Evolutionary conservation across 345 rosid species (phyloP).

Genomic region (Populus pruinosa): DNA sequence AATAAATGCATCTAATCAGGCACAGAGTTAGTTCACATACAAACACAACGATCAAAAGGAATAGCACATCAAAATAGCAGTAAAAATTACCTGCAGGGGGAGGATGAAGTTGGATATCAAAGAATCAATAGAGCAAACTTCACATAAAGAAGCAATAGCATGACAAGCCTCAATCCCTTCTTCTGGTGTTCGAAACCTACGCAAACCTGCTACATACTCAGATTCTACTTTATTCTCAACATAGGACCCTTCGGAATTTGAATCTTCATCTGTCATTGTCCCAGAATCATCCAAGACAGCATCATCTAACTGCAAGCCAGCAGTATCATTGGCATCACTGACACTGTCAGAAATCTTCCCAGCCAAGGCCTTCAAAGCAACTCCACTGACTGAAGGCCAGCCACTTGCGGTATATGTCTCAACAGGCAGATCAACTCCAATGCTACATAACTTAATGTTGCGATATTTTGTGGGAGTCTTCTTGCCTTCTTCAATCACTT

Average conservation of each 20-base stretch:
- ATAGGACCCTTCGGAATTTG: constrained; percentile 16
- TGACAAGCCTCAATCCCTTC: constrained; percentile 82
- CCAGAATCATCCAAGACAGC: constrained; percentile 22
- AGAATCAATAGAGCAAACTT: constrained; percentile 85
- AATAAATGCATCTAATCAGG: not conserved
- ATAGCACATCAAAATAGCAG: not conserved
- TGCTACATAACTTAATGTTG: constrained; percentile 50
- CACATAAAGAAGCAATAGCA: constrained; percentile 89
- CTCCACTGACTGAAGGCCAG: constrained; percentile 85
- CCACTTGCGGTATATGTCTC: constrained; percentile 72
- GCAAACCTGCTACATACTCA: constrained; percentile 50
- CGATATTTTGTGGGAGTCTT: constrained; percentile 66
- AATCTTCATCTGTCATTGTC: constrained; percentile 20
- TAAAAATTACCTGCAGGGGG: constrained; percentile 71
- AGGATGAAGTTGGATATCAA: constrained; percentile 93
- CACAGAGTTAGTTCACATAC: not conserved
- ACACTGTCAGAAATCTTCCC: constrained; percentile 75
- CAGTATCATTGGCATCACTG: constrained; percentile 33
- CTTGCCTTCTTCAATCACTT: constrained; percentile 81
- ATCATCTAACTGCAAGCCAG: constrained; percentile 35
- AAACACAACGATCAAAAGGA: not conserved
- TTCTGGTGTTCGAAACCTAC: constrained; percentile 49
- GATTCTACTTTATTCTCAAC: constrained; percentile 38
- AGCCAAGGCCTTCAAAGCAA: constrained; percentile 66
- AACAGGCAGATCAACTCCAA: constrained; percentile 44